Evolutionary conservation across 192 early-diverging fungal genomes (phyloP), one percentile per base, ranked within the genome.

Genomic region (Hyaloraphidium curvatum): DNA sequence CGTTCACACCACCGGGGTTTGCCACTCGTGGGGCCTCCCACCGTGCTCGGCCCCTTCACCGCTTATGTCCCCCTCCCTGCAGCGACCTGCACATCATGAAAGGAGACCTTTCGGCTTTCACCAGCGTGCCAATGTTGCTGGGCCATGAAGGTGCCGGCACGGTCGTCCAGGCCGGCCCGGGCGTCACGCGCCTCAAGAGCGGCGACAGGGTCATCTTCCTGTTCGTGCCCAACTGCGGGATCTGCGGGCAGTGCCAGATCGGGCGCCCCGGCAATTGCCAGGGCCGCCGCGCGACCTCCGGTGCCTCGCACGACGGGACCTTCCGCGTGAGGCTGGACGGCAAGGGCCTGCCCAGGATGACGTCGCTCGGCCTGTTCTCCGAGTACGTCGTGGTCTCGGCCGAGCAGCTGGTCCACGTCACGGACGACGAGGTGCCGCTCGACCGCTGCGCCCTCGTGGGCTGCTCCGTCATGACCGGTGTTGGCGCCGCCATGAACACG

Each of bases 381-480:
- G 33, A 37, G n/a, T 37, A 37, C 33, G n/a, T n/a, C 33, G n/a
- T n/a, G 9, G 33, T 37, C n/a, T 7, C 9, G n/a, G 33, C 33
- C 7, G 33, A 37, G 9, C 33, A 37, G n/a, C 33, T 37, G 9
- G 7, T 7, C 33, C 33, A 7, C 33, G 33, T 37, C 9, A 37
- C 7, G 33, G n/a, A 37, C 7, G n/a, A n/a, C n/a, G 7, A 7
- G 9, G n/a, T 37, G 9, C 33, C 33, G 33, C 33, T 37, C 33
- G n/a, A 37, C 33, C 33, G 33, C n/a, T 7, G 9, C 7, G 7
- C 33, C 60, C 72, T 97, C 27, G 73, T 97, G 39, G 93, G 93
- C 14, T 97, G 93, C 60, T 90, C 89, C 28, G 78, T 97, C 35
- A 91, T 90, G 17, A 97, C 93, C 22, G 92, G 89, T 26, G 92